A percentile compares a stretch with the other conserved stretches of the same genome.
These are phyloP conservation scores for Quercus aquifolioides DNA, from an alignment of 306 rosid species.

Conservation along the genomic window DNA sequence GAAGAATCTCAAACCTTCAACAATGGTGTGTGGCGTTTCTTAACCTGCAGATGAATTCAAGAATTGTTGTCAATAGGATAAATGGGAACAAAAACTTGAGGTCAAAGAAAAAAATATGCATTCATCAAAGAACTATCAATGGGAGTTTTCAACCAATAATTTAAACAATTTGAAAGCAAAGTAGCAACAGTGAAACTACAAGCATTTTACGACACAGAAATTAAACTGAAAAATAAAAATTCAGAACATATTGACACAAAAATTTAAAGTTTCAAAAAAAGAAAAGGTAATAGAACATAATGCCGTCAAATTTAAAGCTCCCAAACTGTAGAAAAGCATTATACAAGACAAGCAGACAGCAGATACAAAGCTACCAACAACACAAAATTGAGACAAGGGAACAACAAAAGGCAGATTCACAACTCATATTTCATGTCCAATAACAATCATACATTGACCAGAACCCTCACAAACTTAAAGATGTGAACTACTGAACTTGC, in stretches of 20 bases:
- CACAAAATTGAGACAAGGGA: background rate
- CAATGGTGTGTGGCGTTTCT: slow-evolving; percentile 71
- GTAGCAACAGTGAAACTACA: background rate
- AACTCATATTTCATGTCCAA: background rate
- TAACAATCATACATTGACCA: background rate
- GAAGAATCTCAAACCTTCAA: slow-evolving; percentile 68
- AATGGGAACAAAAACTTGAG: background rate
- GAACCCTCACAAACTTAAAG: background rate
- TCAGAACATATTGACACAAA: background rate
- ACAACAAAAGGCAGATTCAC: background rate
- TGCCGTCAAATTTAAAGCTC: background rate
- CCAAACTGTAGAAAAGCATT: background rate
- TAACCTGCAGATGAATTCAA: slow-evolving; percentile 62
- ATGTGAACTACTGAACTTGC: background rate
- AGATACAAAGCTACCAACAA: background rate
- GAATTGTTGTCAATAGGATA: slow-evolving; percentile 24
- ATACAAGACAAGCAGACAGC: background rate
- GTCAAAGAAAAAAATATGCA: background rate
- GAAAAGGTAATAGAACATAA: background rate
- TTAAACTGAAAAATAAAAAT: background rate
- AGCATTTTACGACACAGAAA: background rate
- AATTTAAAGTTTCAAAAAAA: background rate
- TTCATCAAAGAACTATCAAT: background rate
- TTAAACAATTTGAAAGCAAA: background rate
- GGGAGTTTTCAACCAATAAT: background rate